phyloP scores from a whole-genome alignment of 768 basidiomycete genomes.

The Lyophyllum shimeji region DNA sequence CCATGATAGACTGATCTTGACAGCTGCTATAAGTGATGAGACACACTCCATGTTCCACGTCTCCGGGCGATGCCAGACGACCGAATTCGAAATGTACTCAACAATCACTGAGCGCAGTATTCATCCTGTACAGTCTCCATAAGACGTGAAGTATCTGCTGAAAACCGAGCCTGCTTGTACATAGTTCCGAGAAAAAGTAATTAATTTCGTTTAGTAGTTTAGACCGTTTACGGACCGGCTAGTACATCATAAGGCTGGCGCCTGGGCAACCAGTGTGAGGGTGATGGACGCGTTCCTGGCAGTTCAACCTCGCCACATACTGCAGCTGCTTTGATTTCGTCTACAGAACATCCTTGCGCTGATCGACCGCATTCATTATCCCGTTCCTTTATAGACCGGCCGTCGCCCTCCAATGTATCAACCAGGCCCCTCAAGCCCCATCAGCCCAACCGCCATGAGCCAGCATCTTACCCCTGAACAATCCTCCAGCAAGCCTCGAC shows the following conservation, averaged over 20 bases:
- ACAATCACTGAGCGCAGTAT: too few species aligned
- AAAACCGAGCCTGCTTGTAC: too few species aligned
- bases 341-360: slow-evolving; percentile 12
- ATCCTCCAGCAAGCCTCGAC: slow-evolving; percentile 34
- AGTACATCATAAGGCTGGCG: slow-evolving; percentile 2
- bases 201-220: too few species aligned
- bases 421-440: slow-evolving; percentile 38
- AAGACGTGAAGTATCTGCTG: too few species aligned
- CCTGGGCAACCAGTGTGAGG: slow-evolving; percentile 33
- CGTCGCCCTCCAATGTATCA: slow-evolving; percentile 31
- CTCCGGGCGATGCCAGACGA: too few species aligned
- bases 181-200: slow-evolving; percentile 4
- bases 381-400: slow-evolving; percentile 8
- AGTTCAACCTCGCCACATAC: slow-evolving; percentile 9
- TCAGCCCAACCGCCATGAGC: slow-evolving; percentile 21
- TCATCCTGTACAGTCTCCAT: too few species aligned
- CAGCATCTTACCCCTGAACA: slow-evolving; percentile 37
- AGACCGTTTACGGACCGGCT: not conserved
- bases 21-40: too few species aligned
- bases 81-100: too few species aligned
- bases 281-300: slow-evolving; percentile 19
- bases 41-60: too few species aligned
- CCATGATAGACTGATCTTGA: too few species aligned
- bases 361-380: slow-evolving; percentile 17
- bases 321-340: slow-evolving; percentile 6